Base-by-base conservation (phyloP, 139 green algal genomes). In the Mychonastes homosphaera region DNA sequence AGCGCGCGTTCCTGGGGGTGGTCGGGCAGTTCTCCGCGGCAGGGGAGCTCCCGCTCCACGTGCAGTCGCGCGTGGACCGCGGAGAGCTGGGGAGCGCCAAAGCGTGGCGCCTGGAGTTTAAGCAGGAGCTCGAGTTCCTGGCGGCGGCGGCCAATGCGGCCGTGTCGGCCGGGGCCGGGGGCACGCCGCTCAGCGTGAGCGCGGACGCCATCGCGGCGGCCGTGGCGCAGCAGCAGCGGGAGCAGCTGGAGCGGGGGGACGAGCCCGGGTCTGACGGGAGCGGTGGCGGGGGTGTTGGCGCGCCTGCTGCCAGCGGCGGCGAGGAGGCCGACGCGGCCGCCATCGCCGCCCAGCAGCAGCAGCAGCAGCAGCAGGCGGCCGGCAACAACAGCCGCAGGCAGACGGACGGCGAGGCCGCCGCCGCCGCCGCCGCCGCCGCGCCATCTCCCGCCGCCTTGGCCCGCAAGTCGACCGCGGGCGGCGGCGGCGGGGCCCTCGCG, bases 301-400 rank as follows among this genome's bases (percentile, higher is more conserved):
- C n/a, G n/a, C n/a, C n/a, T n/a, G n/a, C n/a, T n/a, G n/a, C n/a
- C 24, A 33, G 27, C 47, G 35, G 7, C 28, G 9, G 28, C 33
- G 10, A 16, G 47, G 16, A 33, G 23, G 21, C 47, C 47, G 2
- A 6, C 28, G 47, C 27, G 33, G 7, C 26, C 24, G 28, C 47
- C 23, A 32, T 54, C 27, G 26, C 21, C 27, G 23, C 2, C 4
- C 23, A 54, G 27, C 21, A 54, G 47, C 43, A 7, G 43, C 47
- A 33, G 23, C 47, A 54, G 10, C 47, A 54, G 23, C 47, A 54
- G 47, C 47, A 54, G n/a, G n/a, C n/a, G n/a, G n/a, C n/a, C n/a
- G n/a, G n/a, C n/a, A n/a, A n/a, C n/a, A n/a, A n/a, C n/a, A n/a
- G n/a, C n/a, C n/a, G 21, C n/a, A 34, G 18, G 45, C 23, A 21